Evolutionary conservation across 352 stramenopile genomes (phyloP).

Genomic region (Phytopythium sindhum): DNA sequence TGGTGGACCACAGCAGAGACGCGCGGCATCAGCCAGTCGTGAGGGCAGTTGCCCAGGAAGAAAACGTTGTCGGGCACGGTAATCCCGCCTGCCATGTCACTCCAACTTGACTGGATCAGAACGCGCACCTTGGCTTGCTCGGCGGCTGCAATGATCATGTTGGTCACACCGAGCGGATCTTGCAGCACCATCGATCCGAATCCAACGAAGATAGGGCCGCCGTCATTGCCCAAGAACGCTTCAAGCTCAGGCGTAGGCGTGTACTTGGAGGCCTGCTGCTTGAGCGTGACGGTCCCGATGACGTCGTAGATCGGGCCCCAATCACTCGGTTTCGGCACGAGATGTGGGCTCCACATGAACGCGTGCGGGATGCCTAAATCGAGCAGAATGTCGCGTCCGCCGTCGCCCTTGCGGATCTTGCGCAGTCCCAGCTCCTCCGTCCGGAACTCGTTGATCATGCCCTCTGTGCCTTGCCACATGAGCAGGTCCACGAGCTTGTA

Average conservation of each 20-base stretch:
- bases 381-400: slow-evolving; percentile 31
- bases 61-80: slow-evolving; percentile 48
- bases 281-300: slow-evolving; percentile 43
- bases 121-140: slow-evolving; percentile 58
- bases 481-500: slow-evolving; percentile 55
- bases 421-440: slow-evolving; percentile 43
- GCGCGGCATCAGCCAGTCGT: slow-evolving; percentile 90
- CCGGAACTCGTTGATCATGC: slow-evolving; percentile 59
- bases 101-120: slow-evolving; percentile 88
- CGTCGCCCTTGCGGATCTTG: slow-evolving; percentile 34
- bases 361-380: slow-evolving; percentile 55
- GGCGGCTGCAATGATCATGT: slow-evolving; percentile 80
- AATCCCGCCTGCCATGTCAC: slow-evolving; percentile 49
- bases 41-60: slow-evolving; percentile 64
- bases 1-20: slow-evolving; percentile 82
- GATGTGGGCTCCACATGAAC: slow-evolving; percentile 56
- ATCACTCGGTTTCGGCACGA: slow-evolving; percentile 56
- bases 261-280: slow-evolving; percentile 23
- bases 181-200: slow-evolving; percentile 92
- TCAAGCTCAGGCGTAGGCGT: slow-evolving; percentile 17
- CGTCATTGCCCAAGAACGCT: slow-evolving; percentile 32
- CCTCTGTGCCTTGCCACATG: slow-evolving; percentile 46
- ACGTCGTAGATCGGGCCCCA: slow-evolving; percentile 51
- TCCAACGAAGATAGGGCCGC: slow-evolving; percentile 88
- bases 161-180: slow-evolving; percentile 58